Evolutionary conservation across 1,284 basidiomycete species (phyloP).

Genomic region (Heterobasidion parviporum): DNA sequence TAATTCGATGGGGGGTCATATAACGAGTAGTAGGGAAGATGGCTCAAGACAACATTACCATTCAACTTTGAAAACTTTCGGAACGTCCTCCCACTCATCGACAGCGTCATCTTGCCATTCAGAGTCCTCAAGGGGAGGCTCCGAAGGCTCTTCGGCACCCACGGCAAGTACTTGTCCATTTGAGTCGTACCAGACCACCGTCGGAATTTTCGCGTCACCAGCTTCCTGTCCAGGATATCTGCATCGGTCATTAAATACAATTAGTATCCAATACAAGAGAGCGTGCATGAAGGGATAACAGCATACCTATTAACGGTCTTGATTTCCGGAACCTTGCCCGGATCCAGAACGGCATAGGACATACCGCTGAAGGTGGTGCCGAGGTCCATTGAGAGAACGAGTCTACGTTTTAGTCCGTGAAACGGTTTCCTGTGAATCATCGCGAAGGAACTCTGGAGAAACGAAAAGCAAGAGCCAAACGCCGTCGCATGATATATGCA

Average conservation of each 20-base stretch:
- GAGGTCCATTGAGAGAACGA: constrained; percentile 13
- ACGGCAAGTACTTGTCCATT: constrained; percentile 19
- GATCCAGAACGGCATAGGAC: constrained; percentile 14
- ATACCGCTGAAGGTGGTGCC: constrained; percentile 15
- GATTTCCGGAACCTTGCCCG: constrained; percentile 12
- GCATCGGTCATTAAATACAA: not conserved
- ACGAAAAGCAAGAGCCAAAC: too few species aligned
- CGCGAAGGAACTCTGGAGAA: too few species aligned
- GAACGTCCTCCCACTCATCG: constrained; percentile 17
- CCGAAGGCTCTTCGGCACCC: constrained; percentile 24
- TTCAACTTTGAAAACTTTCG: constrained; percentile 16
- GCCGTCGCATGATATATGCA: too few species aligned
- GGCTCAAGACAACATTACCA: constrained; percentile 16
- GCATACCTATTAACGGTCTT: constrained; percentile 9
- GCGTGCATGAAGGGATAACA: not conserved
- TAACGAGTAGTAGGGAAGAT: not conserved
- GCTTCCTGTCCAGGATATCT: constrained; percentile 7
- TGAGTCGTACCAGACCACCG: constrained; percentile 25
- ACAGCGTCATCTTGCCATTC: constrained; percentile 12
- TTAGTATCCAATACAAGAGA: not conserved
- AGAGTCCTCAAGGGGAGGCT: constrained; percentile 13
- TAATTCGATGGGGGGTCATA: not conserved
- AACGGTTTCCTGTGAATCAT: not conserved
- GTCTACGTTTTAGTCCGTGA: constrained; percentile 3
- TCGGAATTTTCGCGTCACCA: constrained; percentile 27